A percentile compares a stretch with the other conserved stretches of the same genome.
These are phyloP conservation scores for Rhododendron vialii DNA, from an alignment of 148 eudicot species.

Conservation along the genomic window DNA sequence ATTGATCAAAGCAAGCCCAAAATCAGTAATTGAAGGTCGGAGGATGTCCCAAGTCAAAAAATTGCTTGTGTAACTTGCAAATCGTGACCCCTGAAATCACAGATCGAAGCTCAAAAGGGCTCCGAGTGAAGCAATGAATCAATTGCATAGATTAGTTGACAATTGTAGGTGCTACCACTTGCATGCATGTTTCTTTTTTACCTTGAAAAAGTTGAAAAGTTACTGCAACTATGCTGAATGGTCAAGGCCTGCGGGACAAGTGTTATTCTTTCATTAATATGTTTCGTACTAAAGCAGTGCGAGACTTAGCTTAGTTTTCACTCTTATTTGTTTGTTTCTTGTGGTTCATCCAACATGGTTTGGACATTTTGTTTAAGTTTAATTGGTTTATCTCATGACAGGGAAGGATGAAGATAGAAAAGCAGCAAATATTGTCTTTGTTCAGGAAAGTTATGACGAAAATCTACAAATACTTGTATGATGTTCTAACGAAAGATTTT, in stretches of 20 bases:
- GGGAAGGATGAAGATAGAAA: conserved; percentile 18
- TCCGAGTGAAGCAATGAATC: background rate
- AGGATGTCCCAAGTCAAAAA: background rate
- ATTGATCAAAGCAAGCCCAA: background rate
- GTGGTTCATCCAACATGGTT: background rate
- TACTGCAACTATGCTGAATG: background rate
- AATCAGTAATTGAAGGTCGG: background rate
- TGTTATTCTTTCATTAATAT: background rate
- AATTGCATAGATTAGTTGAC: background rate
- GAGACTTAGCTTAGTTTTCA: background rate
- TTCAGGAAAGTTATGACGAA: conserved; percentile 6
- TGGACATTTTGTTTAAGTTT: background rate
- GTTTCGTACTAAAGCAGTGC: background rate
- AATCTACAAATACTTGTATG: conserved; percentile 12
- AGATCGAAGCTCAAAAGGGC: background rate
- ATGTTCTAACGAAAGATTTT: conserved; percentile 9
- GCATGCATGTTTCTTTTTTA: background rate
- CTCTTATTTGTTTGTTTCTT: background rate
- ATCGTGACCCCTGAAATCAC: background rate
- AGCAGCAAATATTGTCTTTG: conserved; percentile 12
- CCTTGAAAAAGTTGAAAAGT: background rate
- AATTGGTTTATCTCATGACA: background rate
- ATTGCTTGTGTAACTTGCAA: background rate
- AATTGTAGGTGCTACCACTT: background rate
- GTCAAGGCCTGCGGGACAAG: background rate